Evolutionary conservation across 2,329 filamentous ascomycete species (phyloP).

Genomic region (Teratosphaeria pseudoeucalypti): DNA sequence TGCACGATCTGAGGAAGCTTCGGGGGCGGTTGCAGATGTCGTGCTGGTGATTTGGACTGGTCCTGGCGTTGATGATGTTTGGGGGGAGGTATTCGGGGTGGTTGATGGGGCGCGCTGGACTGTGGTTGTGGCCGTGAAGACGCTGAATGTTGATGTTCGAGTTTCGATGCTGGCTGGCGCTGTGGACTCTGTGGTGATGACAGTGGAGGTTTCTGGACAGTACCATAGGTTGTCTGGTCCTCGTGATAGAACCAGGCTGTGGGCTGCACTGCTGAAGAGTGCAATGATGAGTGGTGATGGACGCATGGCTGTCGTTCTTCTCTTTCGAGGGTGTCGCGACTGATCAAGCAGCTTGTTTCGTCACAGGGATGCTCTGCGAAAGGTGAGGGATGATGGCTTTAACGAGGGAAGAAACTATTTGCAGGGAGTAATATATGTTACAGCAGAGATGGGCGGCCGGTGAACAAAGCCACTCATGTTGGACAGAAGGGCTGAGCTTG

Average conservation of each 20-base stretch:
- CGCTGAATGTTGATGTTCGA: not conserved
- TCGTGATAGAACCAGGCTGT: not conserved
- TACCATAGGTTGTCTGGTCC: not conserved
- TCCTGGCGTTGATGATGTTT: not conserved
- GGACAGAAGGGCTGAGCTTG: not conserved
- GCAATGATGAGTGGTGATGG: not conserved
- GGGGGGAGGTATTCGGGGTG: not conserved
- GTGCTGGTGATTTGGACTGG: not conserved
- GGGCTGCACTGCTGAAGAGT: not conserved
- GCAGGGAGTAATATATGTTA: not conserved
- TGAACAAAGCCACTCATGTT: not conserved
- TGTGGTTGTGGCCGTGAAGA: not conserved
- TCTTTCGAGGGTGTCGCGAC: not conserved
- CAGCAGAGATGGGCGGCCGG: not conserved
- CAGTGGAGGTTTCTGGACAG: not conserved
- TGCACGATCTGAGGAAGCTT: not conserved
- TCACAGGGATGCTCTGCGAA: not conserved
- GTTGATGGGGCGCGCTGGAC: not conserved
- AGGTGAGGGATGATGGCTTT: not conserved
- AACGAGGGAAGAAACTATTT: not conserved
- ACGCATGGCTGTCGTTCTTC: not conserved
- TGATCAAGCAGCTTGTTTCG: not conserved
- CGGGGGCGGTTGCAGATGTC: not conserved
- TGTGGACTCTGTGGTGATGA: not conserved
- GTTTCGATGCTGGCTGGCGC: not conserved